These are phyloP conservation scores for Debaryomycetaceae sp. DNA, from an alignment of 1,139 yeast species.

Conservation along the genomic window DNA sequence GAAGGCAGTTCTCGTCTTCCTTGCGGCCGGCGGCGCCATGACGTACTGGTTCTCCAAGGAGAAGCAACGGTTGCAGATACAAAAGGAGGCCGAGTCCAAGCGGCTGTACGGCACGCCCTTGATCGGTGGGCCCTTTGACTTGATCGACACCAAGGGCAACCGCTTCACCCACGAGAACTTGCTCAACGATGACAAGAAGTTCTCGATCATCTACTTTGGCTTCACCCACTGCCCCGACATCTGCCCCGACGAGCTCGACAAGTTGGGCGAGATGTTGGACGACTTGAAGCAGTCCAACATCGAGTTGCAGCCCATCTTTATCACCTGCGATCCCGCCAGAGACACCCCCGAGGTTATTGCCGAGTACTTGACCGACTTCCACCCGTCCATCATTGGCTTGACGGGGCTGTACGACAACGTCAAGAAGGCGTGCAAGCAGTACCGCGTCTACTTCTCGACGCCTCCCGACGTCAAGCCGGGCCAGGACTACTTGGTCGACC, in stretches of 20 bases:
- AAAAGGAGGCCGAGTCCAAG: constrained; percentile 77
- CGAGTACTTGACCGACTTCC: constrained; percentile 80
- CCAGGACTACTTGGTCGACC: constrained; percentile 94
- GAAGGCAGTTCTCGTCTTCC: constrained; percentile 70
- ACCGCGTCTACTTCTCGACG: constrained; percentile 91
- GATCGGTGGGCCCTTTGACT: constrained; percentile 83
- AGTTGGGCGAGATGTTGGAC: constrained; percentile 74
- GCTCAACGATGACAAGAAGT: constrained; percentile 53
- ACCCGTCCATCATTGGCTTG: constrained; percentile 80
- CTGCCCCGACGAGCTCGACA: constrained; percentile 96
- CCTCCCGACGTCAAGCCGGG: constrained; percentile 93
- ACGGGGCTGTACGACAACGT: constrained; percentile 88
- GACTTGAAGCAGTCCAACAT: constrained; percentile 57
- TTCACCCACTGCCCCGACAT: constrained; percentile 97
- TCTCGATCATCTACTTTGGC: constrained; percentile 83
- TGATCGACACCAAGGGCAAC: constrained; percentile 67
- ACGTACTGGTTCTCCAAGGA: constrained; percentile 68
- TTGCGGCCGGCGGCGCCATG: constrained; percentile 64
- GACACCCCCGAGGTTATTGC: constrained; percentile 82
- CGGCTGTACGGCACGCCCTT: constrained; percentile 88
- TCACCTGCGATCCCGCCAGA: constrained; percentile 95
- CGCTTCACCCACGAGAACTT: constrained; percentile 73
- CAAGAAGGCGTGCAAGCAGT: constrained; percentile 78
- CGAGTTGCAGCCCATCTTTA: constrained; percentile 76
- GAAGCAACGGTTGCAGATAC: constrained; percentile 67